Evolutionary conservation across 768 basidiomycete genomes (phyloP).

Genomic region (Termitomyces sp.): DNA sequence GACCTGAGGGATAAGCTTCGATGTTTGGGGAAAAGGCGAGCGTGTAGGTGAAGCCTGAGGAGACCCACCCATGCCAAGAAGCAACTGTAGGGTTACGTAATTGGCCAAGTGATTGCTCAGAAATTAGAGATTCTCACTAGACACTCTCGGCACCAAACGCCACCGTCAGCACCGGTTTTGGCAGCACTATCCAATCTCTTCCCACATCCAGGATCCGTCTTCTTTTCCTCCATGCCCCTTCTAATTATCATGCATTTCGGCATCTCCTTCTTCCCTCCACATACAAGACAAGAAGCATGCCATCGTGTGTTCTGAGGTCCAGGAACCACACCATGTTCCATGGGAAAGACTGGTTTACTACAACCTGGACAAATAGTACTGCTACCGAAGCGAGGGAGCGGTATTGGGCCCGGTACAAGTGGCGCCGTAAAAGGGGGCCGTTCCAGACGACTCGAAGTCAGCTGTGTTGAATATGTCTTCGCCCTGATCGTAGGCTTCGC

Average conservation of each 20-base stretch:
- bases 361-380: slow-evolving; percentile 73
- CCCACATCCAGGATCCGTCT: slow-evolving; percentile 71
- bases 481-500: slow-evolving; percentile 6
- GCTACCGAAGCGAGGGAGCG: slow-evolving; percentile 57
- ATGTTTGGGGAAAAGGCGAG: slow-evolving; percentile 39
- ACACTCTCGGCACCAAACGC: slow-evolving; percentile 85
- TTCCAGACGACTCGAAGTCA: slow-evolving; percentile 38
- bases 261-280: slow-evolving; percentile 67
- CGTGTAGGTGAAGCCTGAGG: slow-evolving; percentile 53
- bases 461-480: slow-evolving; percentile 19
- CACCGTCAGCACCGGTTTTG: slow-evolving; percentile 63
- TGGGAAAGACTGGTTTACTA: slow-evolving; percentile 65
- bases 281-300: slow-evolving; percentile 76
- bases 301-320: slow-evolving; percentile 81
- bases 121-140: slow-evolving; percentile 43
- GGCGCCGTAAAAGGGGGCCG: slow-evolving; percentile 36
- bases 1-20: slow-evolving; percentile 48
- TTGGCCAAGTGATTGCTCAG: not conserved
- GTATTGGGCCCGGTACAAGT: slow-evolving; percentile 21
- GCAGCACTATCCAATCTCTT: slow-evolving; percentile 84
- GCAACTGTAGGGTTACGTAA: slow-evolving; percentile 36
- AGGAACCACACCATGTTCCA: slow-evolving; percentile 84
- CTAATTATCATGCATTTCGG: slow-evolving; percentile 31
- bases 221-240: slow-evolving; percentile 41
- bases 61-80: slow-evolving; percentile 48